Base-by-base conservation (phyloP, 176 grass and related monocot genomes). In the Miscanthus lutarioriparius region DNA sequence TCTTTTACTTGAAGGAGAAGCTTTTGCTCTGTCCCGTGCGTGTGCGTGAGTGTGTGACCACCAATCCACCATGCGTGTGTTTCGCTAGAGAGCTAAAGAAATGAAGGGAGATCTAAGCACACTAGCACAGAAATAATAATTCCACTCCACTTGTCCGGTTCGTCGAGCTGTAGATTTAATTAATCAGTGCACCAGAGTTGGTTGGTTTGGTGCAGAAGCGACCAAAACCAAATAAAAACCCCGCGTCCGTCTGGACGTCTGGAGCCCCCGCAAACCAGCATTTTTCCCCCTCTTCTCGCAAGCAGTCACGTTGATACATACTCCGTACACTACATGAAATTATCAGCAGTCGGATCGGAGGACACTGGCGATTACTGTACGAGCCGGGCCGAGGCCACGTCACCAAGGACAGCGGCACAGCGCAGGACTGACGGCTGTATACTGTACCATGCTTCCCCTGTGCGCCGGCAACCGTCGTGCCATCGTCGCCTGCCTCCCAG, bases 81-180 rank as follows among this genome's bases (percentile, higher is more conserved):
- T 79, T 40, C 37, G 62, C 37, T 78, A 64, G 63, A 64, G 22
- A 78, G 64, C 38, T 79, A 79, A 79, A 66, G n/a, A 78, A 78
- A 64, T 2, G 56, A 43, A 25, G 15, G 37, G 37, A 64, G 76
- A 64, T 64, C 76, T 79, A 44, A 45, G 23, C 59, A 3, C 58
- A n/a, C n/a, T n/a, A 7, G 4, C 3, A 20, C 36, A 63, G 58
- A 4, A 48, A 28, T 73, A 48, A 32, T 15, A 74, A 74, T 51
- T 22, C 23, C 0, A 0, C 12, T 39, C 33, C 1, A 9, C 59
- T 62, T 39, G 75, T 77, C 53, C 22, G 7, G 0, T 11, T 9
- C 41, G 17, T 19, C 43, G 11, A 27, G 41, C 13, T 47, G 13
- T 72, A 25, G 25, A 6, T 23, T 70, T 71, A 25, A 71, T 72